Percentiles rank a stretch among this genome's conserved stretches.
Conservation (phyloP, 495 filamentous ascomycete genomes). For the Penicillium subrubescens region DNA sequence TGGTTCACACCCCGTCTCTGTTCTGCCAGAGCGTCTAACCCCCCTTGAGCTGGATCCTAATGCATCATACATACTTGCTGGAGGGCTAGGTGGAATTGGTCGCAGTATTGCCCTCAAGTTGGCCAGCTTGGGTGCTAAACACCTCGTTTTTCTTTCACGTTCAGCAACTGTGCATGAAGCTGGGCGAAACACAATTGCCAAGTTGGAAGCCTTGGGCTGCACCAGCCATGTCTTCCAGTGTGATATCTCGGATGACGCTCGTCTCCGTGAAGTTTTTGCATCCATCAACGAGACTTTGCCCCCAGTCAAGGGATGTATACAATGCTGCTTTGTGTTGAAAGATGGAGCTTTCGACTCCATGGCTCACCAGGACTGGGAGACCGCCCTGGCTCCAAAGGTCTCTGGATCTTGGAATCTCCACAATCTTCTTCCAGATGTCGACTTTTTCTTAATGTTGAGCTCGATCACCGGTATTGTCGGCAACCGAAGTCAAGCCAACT, state of each 20-base stretch:
- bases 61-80: conserved; percentile 14
- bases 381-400: conserved; percentile 4
- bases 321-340: neutral
- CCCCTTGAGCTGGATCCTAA: neutral
- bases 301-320: conserved; percentile 1
- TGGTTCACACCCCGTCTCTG: neutral
- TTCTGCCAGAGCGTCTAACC: neutral
- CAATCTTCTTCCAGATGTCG: conserved; percentile 19
- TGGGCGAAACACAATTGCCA: neutral
- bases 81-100: conserved; percentile 17
- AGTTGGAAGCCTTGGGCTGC: neutral
- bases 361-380: neutral
- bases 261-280: neutral
- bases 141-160: conserved; percentile 14
- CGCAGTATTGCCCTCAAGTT: conserved; percentile 5
- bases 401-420: neutral
- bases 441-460: conserved; percentile 51
- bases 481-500: conserved; percentile 44
- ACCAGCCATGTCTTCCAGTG: neutral
- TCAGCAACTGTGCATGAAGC: neutral
- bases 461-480: conserved; percentile 41
- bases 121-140: conserved; percentile 3
- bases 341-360: neutral
- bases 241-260: conserved; percentile 8
- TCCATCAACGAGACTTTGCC: neutral